Evolutionary conservation across 148 eudicot species (phyloP), one percentile per base, ranked within the genome.

Genomic region (Rhododendron ferrugineum): DNA sequence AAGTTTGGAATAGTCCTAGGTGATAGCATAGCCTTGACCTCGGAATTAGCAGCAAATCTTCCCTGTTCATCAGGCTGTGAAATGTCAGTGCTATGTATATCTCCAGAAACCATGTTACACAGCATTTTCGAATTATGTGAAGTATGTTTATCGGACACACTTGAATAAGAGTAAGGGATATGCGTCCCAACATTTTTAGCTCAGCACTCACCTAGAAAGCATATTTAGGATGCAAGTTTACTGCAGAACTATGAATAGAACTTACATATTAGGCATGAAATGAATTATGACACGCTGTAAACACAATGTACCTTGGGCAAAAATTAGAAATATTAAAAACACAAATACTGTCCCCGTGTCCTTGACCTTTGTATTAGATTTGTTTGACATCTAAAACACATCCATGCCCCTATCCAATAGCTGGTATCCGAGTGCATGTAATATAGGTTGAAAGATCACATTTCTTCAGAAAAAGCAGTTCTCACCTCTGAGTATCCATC

Each of bases 401-500:
- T 26, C 36, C 20, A 70, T 70, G 15, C 40, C 75, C 75, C 40
- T 30, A 70, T 14, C 75, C 20, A 70, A 32, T 30, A 30, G 20
- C 20, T 13, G 75, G 75, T 30, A 30, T 70, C 40, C 22, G 4
- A 32, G 75, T 30, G 36, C 75, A 70, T 30, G 75, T 3, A 30
- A 14, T 15, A 70, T 70, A 70, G 75, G 37, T 32, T 11, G 2
- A 88, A 77, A 9, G 26, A 40, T 46, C 80, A 77, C 76, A 26
- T 52, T 79, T 72, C 78, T 66, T 15, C 76, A 26, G 54, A 23
- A 49, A 85, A 85, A 26, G 10, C n/a, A 15, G 85, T n/a, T 85
- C 70, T 85, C 74, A 88, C 89, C 90, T 88, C 83, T 1, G 91
- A 86, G 83, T 84, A 86, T 77, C 79, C 90, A 76, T 88, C 87